A percentile compares a stretch with the other conserved stretches of the same genome.
phyloP scores from a whole-genome alignment of 2,329 filamentous ascomycete species.

The Amauroascus niger region DNA sequence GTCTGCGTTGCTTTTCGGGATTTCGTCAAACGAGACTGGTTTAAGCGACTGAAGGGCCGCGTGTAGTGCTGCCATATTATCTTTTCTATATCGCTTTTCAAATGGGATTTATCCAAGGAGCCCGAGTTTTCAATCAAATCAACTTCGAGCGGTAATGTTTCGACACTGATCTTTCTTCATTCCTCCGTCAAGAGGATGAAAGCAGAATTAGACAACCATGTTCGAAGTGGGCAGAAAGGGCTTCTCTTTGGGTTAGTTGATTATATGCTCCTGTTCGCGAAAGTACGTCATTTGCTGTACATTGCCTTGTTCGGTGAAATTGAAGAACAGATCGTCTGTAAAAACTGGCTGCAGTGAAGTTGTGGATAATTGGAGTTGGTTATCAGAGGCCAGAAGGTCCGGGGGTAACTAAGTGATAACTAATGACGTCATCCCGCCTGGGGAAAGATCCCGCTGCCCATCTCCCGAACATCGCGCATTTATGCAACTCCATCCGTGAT shows the following conservation, averaged over 20 bases:
- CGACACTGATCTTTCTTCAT: background rate
- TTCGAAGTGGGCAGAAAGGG: too few relatives aligned
- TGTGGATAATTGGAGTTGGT: background rate
- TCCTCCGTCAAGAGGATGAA: background rate
- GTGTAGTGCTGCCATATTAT: constrained; percentile 48
- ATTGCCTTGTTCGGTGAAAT: background rate
- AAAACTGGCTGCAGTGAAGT: background rate
- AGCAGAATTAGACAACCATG: background rate
- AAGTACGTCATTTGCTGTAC: constrained; percentile 1
- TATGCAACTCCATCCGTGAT: too few relatives aligned
- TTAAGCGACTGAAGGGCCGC: constrained; percentile 50
- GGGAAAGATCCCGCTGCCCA: background rate
- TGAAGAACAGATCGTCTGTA: background rate
- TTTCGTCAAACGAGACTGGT: constrained; percentile 46
- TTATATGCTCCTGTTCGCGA: background rate
- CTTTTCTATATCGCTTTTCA: too few relatives aligned
- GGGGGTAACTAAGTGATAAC: too few relatives aligned
- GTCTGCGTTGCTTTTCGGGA: constrained; percentile 39
- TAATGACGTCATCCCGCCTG: constrained; percentile 9
- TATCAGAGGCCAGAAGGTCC: too few relatives aligned
- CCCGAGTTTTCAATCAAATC: background rate
- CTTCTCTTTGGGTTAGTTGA: background rate
- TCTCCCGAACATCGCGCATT: background rate
- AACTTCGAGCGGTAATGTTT: background rate
- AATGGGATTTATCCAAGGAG: too few relatives aligned